Evolutionary conservation across 1,284 basidiomycete species (phyloP), one percentile per base, ranked within the genome.

Genomic region (Coniferiporia weirii): DNA sequence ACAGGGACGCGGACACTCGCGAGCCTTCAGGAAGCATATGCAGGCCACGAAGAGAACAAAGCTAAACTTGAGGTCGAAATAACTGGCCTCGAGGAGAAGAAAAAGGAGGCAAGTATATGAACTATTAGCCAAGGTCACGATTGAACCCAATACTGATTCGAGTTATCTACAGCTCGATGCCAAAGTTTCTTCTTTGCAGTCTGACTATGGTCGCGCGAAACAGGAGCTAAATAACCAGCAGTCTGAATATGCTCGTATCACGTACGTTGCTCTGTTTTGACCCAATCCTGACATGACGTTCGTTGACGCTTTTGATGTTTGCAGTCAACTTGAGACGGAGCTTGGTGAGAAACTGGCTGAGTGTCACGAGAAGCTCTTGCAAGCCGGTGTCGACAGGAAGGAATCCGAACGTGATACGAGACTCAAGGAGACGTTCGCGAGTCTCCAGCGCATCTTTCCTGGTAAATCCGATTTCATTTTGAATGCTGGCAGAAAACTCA

Each of bases 281-380:
- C 17, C 1, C 19, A n/a, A 46, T 9, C 27, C 27, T 27, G 27
- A 27, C 27, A 27, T 4, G 40, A 8, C 12, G 17, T 9, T 6
- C 2, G 8, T 20, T 19, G 1, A 38, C 49, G 45, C 35, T 15
- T 8, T 57, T 22, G 12, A 36, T 34, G 5, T 43, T 40, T 58
- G n/a, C 66, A 96, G 93, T 52, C 89, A 92, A 76, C 81, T 93
- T 4, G 93, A 95, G 73, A 82, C 84, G 0, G 93, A 97, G 67
- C 81, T 91, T 48, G 96, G 96, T 69, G 95, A 97, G 71, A 93
- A 95, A 68, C 82, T 99, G 2, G 81, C 88, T 58, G 85, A 86
- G 22, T 82, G 91, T 10, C 90, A 93, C 69, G 83, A 87, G 63
- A 89, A 97, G 69, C 82, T 99, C 3, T 75, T 95, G 19, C 89